Base-by-base conservation (phyloP, 257 asterid genomes). In the Cynanchum wilfordii region DNA sequence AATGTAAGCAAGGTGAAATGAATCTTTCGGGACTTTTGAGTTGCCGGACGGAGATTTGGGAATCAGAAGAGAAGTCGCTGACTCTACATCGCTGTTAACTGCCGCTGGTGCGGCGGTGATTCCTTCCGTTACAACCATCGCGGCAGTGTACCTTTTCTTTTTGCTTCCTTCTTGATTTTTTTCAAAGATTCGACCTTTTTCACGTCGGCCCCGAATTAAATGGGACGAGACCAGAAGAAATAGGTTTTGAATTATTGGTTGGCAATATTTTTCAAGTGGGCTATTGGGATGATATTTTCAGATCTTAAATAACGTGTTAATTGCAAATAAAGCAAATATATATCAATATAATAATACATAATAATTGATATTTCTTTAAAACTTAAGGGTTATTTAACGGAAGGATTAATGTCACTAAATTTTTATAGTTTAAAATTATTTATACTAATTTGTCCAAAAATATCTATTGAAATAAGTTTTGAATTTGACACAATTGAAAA, bases 1-100 rank as follows among this genome's bases (percentile, higher is more conserved):
- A 58, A 89, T 82, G 88, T 91, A 93, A 20, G 97, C 98, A 0
- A 93, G 49, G 76, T 91, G 85, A 86, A 93, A 91, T 3, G 90
- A 70, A 45, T 93, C 98, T 10, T 81, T 79, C 0, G 96, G 97
- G 77, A 84, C 82, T 72, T 86, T 90, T 7, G 81, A 57, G 40
- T 65, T 30, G 27, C 22, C 17, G 1, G 74, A 66, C 27, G 87
- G 24, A 40, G 78, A 2, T 56, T 73, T 36, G 62, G 88, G 85
- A 69, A 72, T 69, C 57, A 89, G 56, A 20, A 78, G 85, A 2
- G 67, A 58, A 17, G 82, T 29, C 15, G 89, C 76, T 24, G 93
- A 86, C 52, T 87, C 87, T 3, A 74, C 79, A 45, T 25, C 79
- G 55, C 69, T 73, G 60, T 69, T 64, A 40, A 59, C 72, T 68